Conservation (phyloP, 2,329 filamentous ascomycete genomes). For the Venturia aucupariae region DNA sequence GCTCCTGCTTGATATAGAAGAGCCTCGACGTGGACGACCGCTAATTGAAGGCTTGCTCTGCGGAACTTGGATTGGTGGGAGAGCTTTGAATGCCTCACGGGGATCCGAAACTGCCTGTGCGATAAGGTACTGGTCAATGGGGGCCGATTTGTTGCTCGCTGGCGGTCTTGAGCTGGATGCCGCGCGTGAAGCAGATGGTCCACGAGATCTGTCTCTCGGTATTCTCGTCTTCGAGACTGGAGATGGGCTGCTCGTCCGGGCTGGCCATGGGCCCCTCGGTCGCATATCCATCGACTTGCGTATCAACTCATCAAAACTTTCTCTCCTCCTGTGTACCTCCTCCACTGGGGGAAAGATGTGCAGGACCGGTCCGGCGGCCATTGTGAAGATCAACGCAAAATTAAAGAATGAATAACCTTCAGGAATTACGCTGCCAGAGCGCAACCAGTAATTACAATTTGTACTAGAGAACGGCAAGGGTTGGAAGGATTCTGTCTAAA, state of each 20-base stretch:
- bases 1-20: slow-evolving; percentile 3
- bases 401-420: not conserved
- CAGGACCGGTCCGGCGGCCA: slow-evolving; percentile 13
- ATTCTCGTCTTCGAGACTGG: slow-evolving; percentile 2
- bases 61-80: slow-evolving; percentile 13
- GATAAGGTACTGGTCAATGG: not conserved
- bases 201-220: not conserved
- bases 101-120: slow-evolving; percentile 3
- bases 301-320: slow-evolving; percentile 14
- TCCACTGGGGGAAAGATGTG: slow-evolving; percentile 15
- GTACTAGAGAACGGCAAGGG: not conserved
- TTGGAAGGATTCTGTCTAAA: not conserved
- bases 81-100: slow-evolving; percentile 10
- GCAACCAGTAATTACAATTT: slow-evolving; percentile 6
- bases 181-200: not conserved
- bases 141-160: not conserved
- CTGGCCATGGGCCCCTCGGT: slow-evolving; percentile 11
- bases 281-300: slow-evolving; percentile 13
- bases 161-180: not conserved
- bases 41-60: slow-evolving; percentile 4
- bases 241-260: not conserved
- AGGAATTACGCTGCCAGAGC: slow-evolving; percentile 9
- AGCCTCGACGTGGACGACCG: slow-evolving; percentile 10
- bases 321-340: slow-evolving; percentile 12
- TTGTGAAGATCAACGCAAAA: not conserved